Percentiles rank a stretch among this genome's conserved stretches.
Conservation (phyloP, 139 green algal genomes). For the Coelastrella sp. region DNA sequence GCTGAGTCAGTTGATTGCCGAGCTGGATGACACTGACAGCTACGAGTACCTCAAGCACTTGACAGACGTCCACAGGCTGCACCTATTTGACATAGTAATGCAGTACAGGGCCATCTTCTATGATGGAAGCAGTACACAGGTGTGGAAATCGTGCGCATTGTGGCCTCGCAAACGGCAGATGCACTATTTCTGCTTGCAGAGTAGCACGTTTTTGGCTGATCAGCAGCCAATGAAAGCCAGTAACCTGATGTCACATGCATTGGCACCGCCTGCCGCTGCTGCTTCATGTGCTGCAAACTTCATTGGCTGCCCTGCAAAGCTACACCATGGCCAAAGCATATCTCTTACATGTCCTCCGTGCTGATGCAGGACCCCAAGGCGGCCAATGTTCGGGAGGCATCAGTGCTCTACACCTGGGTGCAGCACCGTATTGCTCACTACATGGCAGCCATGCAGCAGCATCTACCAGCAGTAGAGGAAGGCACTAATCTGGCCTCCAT, state of each 20-base stretch:
- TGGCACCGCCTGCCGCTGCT: no score
- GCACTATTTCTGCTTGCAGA: no score
- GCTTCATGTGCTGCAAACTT: no score
- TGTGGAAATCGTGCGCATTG: background rate
- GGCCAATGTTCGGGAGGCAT: slow-evolving; percentile 61
- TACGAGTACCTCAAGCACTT: slow-evolving; percentile 94
- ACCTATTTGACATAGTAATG: slow-evolving; percentile 99
- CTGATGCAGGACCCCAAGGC: slow-evolving; percentile 27
- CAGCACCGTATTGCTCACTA: slow-evolving; percentile 80
- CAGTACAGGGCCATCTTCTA: slow-evolving; percentile 98
- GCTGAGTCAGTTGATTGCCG: slow-evolving; percentile 79
- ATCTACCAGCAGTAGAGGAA: slow-evolving; percentile 78
- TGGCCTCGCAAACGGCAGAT: no score
- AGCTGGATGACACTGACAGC: slow-evolving; percentile 80
- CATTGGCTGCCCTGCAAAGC: no score
- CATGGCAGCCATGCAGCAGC: slow-evolving; percentile 65
- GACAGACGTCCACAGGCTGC: slow-evolving; percentile 95
- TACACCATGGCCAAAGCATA: no score
- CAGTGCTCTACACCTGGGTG: slow-evolving; percentile 85
- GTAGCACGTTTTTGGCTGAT: no score
- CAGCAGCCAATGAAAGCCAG: no score
- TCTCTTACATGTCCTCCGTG: background rate
- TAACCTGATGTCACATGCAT: no score
- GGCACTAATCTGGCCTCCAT: slow-evolving; percentile 87
- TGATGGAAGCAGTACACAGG: slow-evolving; percentile 57